Conservation (phyloP, 108 stramenopile species). For the Chaetoceros tenuissimus region DNA sequence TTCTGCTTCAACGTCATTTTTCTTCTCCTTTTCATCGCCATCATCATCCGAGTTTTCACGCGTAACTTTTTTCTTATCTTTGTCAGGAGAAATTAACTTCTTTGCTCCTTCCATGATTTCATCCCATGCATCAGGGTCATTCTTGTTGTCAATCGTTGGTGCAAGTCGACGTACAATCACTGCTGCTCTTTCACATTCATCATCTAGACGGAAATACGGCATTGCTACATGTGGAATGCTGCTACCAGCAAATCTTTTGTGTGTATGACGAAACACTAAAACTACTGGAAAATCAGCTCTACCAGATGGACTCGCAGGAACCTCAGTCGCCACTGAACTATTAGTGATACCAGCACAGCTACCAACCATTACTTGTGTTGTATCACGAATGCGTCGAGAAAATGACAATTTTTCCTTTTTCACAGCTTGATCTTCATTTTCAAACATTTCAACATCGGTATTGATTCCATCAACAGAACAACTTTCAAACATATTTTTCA, state of each 20-base stretch:
- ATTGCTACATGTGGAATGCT: slow-evolving; percentile 19
- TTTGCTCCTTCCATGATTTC: slow-evolving; percentile 21
- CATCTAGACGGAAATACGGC: slow-evolving; percentile 72
- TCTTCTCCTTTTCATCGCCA: background rate
- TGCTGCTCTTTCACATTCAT: slow-evolving; percentile 80
- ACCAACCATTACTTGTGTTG: background rate
- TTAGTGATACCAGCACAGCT: background rate
- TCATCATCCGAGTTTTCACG: no score
- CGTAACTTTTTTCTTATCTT: background rate
- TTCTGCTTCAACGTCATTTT: slow-evolving; percentile 47
- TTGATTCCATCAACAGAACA: slow-evolving; percentile 22
- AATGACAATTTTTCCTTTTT: background rate
- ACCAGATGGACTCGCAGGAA: background rate
- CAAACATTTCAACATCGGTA: background rate
- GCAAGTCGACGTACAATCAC: slow-evolving; percentile 44
- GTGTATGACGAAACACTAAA: slow-evolving; percentile 63
- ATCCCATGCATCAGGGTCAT: slow-evolving; percentile 24
- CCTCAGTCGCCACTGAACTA: background rate
- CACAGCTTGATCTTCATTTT: background rate
- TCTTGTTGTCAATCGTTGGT: slow-evolving; percentile 24
- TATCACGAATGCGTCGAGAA: background rate
- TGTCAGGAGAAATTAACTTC: background rate
- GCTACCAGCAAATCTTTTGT: background rate
- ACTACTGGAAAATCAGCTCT: slow-evolving; percentile 32
- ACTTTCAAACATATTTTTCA: slow-evolving; percentile 35